phyloP scores from a whole-genome alignment of 805 yeast genomes.

The Lipomyces oligophaga region DNA sequence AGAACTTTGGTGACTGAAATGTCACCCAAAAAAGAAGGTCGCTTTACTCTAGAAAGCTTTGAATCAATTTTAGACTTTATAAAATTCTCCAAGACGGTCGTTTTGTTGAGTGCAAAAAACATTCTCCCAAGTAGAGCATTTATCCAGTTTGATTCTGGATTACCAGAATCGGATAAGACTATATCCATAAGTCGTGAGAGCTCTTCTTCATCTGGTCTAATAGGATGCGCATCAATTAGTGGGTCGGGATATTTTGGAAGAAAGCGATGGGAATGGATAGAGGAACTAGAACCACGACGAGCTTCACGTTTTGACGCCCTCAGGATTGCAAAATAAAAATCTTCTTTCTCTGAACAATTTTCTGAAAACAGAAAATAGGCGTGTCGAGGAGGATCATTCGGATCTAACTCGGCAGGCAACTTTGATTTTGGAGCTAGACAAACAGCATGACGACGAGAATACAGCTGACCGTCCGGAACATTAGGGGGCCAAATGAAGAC shows the following conservation, averaged over 20 bases:
- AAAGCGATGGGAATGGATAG: conserved; percentile 12
- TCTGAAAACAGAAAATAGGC: conserved; percentile 69
- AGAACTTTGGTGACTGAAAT: conserved; percentile 66
- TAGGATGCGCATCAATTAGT: conserved; percentile 60
- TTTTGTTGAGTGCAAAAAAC: conserved; percentile 70
- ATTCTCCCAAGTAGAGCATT: conserved; percentile 83
- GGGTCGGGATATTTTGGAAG: conserved; percentile 48
- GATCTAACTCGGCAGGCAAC: background rate
- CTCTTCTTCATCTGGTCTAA: conserved; percentile 67
- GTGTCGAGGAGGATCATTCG: conserved; percentile 35
- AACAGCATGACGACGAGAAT: conserved; percentile 75
- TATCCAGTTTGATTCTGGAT: conserved; percentile 80
- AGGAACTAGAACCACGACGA: background rate
- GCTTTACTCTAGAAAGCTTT: conserved; percentile 72
- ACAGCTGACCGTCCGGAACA: conserved; percentile 69
- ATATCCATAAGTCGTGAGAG: conserved; percentile 71
- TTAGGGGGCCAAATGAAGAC: conserved; percentile 83
- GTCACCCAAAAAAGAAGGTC: conserved; percentile 84
- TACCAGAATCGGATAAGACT: conserved; percentile 77
- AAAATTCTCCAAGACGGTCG: conserved; percentile 58
- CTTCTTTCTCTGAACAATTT: conserved; percentile 79
- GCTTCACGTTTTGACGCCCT: conserved; percentile 57
- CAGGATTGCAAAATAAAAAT: conserved; percentile 85
- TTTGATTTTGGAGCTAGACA: conserved; percentile 48
- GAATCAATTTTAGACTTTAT: conserved; percentile 59